Evolutionary conservation across 1,139 yeast species (phyloP).

Genomic region (Magnusiomyces paraingens): DNA sequence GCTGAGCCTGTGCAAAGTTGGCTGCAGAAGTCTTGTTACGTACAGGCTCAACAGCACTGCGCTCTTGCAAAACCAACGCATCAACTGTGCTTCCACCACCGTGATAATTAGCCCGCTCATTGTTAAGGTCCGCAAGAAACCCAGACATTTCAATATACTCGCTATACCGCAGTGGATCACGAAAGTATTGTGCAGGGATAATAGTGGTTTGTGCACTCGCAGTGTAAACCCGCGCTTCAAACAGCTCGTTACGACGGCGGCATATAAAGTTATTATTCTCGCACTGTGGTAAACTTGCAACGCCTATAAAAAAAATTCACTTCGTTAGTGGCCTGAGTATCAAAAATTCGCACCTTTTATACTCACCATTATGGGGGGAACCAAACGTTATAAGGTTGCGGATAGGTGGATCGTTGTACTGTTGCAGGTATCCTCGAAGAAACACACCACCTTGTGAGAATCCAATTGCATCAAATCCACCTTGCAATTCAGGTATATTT

Average conservation of each 20-base stretch:
- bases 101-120: slow-evolving; percentile 40
- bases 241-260: slow-evolving; percentile 44
- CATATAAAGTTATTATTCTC: slow-evolving; percentile 55
- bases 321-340: neutral
- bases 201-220: slow-evolving; percentile 50
- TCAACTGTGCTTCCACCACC: neutral
- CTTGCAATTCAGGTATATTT: slow-evolving; percentile 37
- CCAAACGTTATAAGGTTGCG: slow-evolving; percentile 65
- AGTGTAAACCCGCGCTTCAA: slow-evolving; percentile 59
- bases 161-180: slow-evolving; percentile 43
- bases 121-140: slow-evolving; percentile 61
- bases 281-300: slow-evolving; percentile 63
- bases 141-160: slow-evolving; percentile 45
- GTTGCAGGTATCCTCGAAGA: slow-evolving; percentile 56
- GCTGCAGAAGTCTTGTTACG: slow-evolving; percentile 36
- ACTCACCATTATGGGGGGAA: slow-evolving; percentile 66
- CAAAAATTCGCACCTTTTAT: neutral
- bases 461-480: slow-evolving; percentile 71
- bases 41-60: slow-evolving; percentile 3
- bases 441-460: slow-evolving; percentile 81
- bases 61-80: too few species aligned
- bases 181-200: slow-evolving; percentile 70
- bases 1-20: slow-evolving; percentile 42
- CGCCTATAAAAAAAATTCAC: slow-evolving; percentile 19
- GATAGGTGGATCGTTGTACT: slow-evolving; percentile 45